phyloP scores from a whole-genome alignment of 805 yeast genomes.

The Candida cerambycidarum region DNA sequence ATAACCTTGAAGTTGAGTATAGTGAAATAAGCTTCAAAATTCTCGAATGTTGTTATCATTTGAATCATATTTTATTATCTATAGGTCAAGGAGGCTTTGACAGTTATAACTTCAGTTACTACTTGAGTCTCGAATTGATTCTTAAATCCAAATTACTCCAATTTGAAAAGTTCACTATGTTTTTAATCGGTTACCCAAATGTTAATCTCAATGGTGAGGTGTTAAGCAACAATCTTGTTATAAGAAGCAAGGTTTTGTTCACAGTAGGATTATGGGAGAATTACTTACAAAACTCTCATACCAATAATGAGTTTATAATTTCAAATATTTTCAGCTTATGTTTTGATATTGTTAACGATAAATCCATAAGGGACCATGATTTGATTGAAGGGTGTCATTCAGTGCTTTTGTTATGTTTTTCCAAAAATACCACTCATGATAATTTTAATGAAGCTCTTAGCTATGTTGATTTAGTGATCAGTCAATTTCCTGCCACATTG shows the following conservation, averaged over 20 bases:
- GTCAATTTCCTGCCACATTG: slow-evolving; percentile 56
- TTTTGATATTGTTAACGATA: slow-evolving; percentile 30
- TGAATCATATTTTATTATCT: slow-evolving; percentile 48
- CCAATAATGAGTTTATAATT: slow-evolving; percentile 20
- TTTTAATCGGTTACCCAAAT: slow-evolving; percentile 34
- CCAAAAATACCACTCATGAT: slow-evolving; percentile 22
- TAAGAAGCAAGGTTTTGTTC: slow-evolving; percentile 43
- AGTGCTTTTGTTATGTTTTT: slow-evolving; percentile 41
- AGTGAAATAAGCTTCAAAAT: slow-evolving; percentile 28
- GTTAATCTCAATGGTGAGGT: slow-evolving; percentile 27
- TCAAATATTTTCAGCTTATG: slow-evolving; percentile 30
- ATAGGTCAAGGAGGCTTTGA: slow-evolving; percentile 68
- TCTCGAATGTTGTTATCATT: slow-evolving; percentile 41
- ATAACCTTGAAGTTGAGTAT: slow-evolving; percentile 25
- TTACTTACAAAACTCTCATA: slow-evolving; percentile 31
- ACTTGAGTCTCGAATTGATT: slow-evolving; percentile 44
- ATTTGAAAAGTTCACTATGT: slow-evolving; percentile 32
- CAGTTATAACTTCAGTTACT: slow-evolving; percentile 59
- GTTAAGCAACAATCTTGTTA: slow-evolving; percentile 26
- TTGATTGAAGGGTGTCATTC: slow-evolving; percentile 67
- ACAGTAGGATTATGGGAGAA: slow-evolving; percentile 50
- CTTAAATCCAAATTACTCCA: slow-evolving; percentile 19
- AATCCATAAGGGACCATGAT: slow-evolving; percentile 20
- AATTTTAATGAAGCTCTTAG: slow-evolving; percentile 22
- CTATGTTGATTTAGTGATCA: slow-evolving; percentile 48